phyloP scores from a whole-genome alignment of 2,329 filamentous ascomycete genomes.

The Xylariales sp. region DNA sequence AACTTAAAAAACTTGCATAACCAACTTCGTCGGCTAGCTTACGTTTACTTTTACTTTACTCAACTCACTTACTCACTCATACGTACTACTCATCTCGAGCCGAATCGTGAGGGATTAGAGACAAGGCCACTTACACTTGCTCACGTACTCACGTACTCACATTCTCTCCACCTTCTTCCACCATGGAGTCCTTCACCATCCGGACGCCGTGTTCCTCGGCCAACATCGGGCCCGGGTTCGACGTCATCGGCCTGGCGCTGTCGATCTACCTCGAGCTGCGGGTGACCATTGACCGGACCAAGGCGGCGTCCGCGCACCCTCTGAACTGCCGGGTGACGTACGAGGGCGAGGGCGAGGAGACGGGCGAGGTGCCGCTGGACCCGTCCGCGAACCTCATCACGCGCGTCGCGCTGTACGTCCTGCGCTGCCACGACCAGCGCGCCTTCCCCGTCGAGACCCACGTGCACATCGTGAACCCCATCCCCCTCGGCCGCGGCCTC shows the following conservation, averaged over 20 bases:
- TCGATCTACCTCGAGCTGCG: conserved; percentile 93
- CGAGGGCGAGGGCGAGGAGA: conserved; percentile 80
- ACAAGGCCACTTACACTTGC: too few relatives aligned
- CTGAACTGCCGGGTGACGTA: conserved; percentile 93
- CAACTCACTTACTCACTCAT: neutral
- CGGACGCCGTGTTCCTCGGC: conserved; percentile 93
- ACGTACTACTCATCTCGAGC: conserved; percentile 6
- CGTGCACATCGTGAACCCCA: conserved; percentile 95
- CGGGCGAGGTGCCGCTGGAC: conserved; percentile 80
- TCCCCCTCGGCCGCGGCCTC: conserved; percentile 89
- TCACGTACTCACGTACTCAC: too few relatives aligned
- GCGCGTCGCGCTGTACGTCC: conserved; percentile 90
- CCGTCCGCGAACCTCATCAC: conserved; percentile 94
- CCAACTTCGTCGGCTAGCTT: too few relatives aligned
- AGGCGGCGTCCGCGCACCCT: conserved; percentile 65
- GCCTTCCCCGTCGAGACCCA: conserved; percentile 87
- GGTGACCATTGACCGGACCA: conserved; percentile 77
- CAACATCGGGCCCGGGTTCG: conserved; percentile 97
- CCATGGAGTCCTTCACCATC: conserved; percentile 74
- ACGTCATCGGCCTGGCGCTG: conserved; percentile 94
- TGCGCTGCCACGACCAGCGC: conserved; percentile 89
- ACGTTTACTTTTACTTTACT: neutral
- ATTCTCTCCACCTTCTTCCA: neutral
- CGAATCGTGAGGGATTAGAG: neutral
- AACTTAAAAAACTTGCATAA: too few relatives aligned